Percentiles rank a stretch among this genome's conserved stretches.
Conservation (phyloP, 345 rosid species). For the Citrus maxima region DNA sequence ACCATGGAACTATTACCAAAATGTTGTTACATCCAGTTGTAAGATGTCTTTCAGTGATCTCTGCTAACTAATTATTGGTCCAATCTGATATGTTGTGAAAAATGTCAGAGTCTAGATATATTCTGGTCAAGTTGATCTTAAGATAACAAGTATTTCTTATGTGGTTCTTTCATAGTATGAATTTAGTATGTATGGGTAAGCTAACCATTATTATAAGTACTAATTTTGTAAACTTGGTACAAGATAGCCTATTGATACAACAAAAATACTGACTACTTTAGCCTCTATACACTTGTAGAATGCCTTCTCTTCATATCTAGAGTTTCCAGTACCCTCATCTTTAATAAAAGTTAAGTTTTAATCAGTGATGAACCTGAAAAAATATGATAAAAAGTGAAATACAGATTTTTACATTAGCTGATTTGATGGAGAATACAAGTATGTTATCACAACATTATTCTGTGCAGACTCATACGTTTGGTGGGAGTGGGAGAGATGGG, state of each 20-base stretch:
- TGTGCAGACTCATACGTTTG: slow-evolving; percentile 82
- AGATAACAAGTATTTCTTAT: background rate
- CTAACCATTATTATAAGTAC: background rate
- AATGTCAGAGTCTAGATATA: background rate
- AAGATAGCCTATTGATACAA: background rate
- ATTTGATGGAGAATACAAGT: background rate
- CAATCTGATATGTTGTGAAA: background rate
- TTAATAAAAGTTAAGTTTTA: background rate
- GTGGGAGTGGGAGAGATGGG: slow-evolving; percentile 97
- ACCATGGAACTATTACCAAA: slow-evolving; percentile 97
- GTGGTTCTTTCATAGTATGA: background rate
- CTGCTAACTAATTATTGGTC: background rate
- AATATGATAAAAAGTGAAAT: background rate
- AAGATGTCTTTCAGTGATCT: slow-evolving; percentile 22
- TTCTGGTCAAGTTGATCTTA: background rate
- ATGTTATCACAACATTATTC: slow-evolving; percentile 12
- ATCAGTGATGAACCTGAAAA: background rate
- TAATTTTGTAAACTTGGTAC: background rate
- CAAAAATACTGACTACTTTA: background rate
- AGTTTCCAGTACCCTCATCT: background rate
- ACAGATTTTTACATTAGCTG: background rate
- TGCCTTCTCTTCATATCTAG: background rate
- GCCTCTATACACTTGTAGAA: background rate
- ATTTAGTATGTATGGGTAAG: background rate
- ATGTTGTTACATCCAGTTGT: slow-evolving; percentile 95